Evolutionary conservation across 306 rosid genomes (phyloP).

Genomic region (Dryas alaskensis): DNA sequence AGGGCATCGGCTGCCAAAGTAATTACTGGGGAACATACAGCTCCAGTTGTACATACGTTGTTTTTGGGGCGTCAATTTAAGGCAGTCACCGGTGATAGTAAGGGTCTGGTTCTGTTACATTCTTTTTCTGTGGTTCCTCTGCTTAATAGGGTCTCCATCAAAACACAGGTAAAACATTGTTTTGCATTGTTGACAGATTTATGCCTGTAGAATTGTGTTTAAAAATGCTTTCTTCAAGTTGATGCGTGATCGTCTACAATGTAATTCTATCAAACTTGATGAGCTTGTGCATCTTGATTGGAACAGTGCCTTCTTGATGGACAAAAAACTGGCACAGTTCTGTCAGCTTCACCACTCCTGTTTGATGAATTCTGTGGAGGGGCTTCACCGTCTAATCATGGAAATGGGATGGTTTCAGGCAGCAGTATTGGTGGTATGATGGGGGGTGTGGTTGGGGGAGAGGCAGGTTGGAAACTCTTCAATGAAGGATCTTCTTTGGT

Average conservation of each 20-base stretch:
- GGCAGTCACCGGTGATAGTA: constrained; percentile 90
- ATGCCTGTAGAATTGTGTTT: constrained; percentile 13
- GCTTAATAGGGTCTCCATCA: constrained; percentile 66
- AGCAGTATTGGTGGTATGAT: constrained; percentile 88
- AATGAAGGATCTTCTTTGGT: constrained; percentile 80
- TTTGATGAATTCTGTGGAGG: constrained; percentile 64
- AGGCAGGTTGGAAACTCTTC: constrained; percentile 94
- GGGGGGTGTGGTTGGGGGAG: constrained; percentile 97
- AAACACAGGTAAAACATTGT: constrained; percentile 69
- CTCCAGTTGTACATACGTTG: constrained; percentile 83
- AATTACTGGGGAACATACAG: constrained; percentile 81
- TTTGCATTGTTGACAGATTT: constrained; percentile 22
- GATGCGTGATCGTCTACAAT: constrained; percentile 12
- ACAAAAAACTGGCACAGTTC: constrained; percentile 76
- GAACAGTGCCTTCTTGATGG: constrained; percentile 96
- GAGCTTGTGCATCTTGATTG: constrained; percentile 38
- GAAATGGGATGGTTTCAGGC: constrained; percentile 50
- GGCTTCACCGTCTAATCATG: constrained; percentile 55
- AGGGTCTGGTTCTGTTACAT: constrained; percentile 89
- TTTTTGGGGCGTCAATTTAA: constrained; percentile 91
- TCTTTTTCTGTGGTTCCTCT: constrained; percentile 68
- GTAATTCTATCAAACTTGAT: constrained; percentile 28
- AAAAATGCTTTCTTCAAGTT: constrained; percentile 14
- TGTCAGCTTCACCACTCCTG: constrained; percentile 89
- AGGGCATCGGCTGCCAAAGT: constrained; percentile 67